Evolutionary conservation across 2,329 filamentous ascomycete genomes (phyloP).

Genomic region (Diaporthe sp.): DNA sequence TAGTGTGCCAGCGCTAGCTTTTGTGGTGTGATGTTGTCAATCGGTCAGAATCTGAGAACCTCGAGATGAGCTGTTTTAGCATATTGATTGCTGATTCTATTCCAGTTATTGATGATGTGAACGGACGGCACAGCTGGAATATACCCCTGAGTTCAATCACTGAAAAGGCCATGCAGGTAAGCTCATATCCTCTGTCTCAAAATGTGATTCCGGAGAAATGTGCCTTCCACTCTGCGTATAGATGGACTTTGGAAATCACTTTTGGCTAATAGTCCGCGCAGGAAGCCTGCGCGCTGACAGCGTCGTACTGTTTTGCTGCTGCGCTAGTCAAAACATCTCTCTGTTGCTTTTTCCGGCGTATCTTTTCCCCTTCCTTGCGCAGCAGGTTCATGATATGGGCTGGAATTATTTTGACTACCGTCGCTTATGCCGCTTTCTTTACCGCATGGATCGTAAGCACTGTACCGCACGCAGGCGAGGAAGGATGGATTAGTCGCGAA

Average conservation of each 20-base stretch:
- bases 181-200: neutral
- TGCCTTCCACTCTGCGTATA: neutral
- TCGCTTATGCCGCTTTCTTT: neutral
- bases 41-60: neutral
- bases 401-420: neutral
- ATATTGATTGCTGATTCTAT: neutral
- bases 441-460: neutral
- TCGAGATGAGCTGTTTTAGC: neutral
- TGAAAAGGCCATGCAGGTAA: neutral
- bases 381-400: neutral
- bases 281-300: neutral
- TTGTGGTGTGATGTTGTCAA: neutral
- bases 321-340: neutral
- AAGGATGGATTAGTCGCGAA: neutral
- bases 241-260: neutral
- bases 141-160: neutral
- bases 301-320: neutral
- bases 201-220: neutral
- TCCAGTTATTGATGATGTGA: neutral
- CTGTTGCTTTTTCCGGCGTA: neutral
- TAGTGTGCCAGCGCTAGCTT: neutral
- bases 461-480: neutral
- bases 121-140: neutral
- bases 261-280: neutral
- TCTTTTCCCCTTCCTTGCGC: neutral